These are phyloP conservation scores for Nematocida minor DNA, from an alignment of 371 early-diverging fungal genomes.

Conservation along the genomic window DNA sequence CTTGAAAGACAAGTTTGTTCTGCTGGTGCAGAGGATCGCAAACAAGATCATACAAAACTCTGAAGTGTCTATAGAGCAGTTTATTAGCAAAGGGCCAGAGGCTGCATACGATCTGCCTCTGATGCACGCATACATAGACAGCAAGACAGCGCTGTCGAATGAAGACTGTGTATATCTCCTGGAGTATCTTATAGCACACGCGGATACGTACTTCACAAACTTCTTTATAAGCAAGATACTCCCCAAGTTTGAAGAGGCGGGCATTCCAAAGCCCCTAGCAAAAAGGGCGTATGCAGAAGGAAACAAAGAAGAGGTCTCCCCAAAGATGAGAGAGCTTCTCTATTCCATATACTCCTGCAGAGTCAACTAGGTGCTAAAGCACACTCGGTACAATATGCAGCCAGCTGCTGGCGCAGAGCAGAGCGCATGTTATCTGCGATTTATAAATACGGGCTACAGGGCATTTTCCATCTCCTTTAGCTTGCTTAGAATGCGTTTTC, in stretches of 20 bases:
- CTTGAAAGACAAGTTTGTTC: constrained; percentile 24
- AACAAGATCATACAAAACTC: not conserved
- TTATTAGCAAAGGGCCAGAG: constrained; percentile 24
- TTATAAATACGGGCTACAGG: no score
- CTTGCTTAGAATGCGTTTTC: constrained; percentile 36
- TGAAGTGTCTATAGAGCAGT: not conserved
- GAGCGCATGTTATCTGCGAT: no score
- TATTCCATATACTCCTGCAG: constrained; percentile 1
- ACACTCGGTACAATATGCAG: no score
- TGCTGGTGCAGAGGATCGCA: not conserved
- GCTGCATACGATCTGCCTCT: constrained; percentile 11
- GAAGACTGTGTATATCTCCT: constrained; percentile 10
- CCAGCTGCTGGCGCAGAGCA: no score
- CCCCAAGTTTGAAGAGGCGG: not conserved
- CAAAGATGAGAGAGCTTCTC: constrained; percentile 1
- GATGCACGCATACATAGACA: constrained; percentile 3
- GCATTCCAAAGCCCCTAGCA: not conserved
- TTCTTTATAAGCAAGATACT: constrained; percentile 16
- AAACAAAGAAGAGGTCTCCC: not conserved
- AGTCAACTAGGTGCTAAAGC: no score
- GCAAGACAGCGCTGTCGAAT: not conserved
- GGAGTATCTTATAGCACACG: not conserved
- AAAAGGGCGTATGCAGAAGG: constrained; percentile 27
- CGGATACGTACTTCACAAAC: constrained; percentile 32
- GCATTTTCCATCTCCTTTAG: not conserved